These are phyloP conservation scores for Metschnikowia bowlesiae DNA, from an alignment of 805 yeast species.

Conservation along the genomic window DNA sequence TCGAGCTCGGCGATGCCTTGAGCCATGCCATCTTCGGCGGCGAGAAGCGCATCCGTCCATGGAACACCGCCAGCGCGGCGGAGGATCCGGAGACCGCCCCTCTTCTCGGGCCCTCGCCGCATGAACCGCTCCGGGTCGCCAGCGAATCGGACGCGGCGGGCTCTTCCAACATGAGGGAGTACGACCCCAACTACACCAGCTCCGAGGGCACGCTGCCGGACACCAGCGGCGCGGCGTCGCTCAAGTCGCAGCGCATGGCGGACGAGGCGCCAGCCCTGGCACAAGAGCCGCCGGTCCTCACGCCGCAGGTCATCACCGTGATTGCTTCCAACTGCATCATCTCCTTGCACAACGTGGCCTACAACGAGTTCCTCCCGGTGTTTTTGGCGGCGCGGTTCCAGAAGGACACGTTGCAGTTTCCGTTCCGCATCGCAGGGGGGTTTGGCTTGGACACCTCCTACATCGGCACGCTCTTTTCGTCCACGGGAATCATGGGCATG, in stretches of 20 bases:
- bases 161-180: background rate
- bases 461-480: constrained; percentile 34
- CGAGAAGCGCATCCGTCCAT: constrained; percentile 18
- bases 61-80: constrained; percentile 13
- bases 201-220: background rate
- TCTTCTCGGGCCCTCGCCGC: no score
- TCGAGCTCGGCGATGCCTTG: constrained; percentile 41
- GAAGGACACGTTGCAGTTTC: constrained; percentile 25
- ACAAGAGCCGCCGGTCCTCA: constrained; percentile 13
- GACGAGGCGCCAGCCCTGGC: background rate
- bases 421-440: constrained; percentile 35
- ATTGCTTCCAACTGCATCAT: constrained; percentile 32
- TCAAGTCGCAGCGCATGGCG: background rate
- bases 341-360: constrained; percentile 30
- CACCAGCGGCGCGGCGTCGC: background rate
- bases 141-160: background rate
- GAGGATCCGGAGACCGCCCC: background rate
- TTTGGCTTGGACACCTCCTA: constrained; percentile 29
- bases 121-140: background rate
- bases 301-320: constrained; percentile 29
- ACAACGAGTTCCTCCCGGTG: constrained; percentile 36
- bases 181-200: background rate
- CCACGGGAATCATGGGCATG: constrained; percentile 36
- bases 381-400: constrained; percentile 30
- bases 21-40: constrained; percentile 16